Percentiles rank a stretch among this genome's conserved stretches.
Conservation (phyloP, 2,329 filamentous ascomycete genomes). For the Penicillium psychrosexuale region DNA sequence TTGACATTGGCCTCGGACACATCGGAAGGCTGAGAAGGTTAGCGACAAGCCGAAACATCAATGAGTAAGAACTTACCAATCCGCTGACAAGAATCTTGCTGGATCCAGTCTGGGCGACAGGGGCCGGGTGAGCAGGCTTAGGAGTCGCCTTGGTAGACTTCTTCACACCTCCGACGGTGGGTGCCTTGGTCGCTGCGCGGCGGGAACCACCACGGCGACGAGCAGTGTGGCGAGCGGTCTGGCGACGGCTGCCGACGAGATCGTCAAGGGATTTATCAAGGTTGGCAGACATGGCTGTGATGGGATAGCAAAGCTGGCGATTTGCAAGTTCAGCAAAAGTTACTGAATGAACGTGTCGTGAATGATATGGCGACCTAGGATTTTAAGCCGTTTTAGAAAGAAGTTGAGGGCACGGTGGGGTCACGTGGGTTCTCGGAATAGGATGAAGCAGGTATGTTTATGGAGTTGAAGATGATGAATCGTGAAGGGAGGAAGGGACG, state of each 20-base stretch:
- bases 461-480: not conserved
- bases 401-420: not conserved
- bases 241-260: conserved; percentile 77
- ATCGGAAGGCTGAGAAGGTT: conserved; percentile 76
- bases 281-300: conserved; percentile 77
- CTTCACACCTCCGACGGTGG: conserved; percentile 78
- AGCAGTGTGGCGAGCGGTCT: conserved; percentile 45
- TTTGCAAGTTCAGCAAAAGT: conserved; percentile 10
- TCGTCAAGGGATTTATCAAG: conserved; percentile 96
- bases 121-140: conserved; percentile 62
- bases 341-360: conserved; percentile 3
- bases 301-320: conserved; percentile 15
- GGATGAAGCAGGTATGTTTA: not conserved
- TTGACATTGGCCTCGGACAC: conserved; percentile 97
- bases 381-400: conserved; percentile 14
- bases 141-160: conserved; percentile 57
- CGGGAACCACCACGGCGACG: conserved; percentile 45
- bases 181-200: conserved; percentile 52
- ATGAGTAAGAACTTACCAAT: conserved; percentile 65
- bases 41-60: conserved; percentile 34
- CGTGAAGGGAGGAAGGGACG: not conserved
- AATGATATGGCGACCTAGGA: not conserved
- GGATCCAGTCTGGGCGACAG: conserved; percentile 61
- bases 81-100: conserved; percentile 99
- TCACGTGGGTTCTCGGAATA: not conserved